Conservation (phyloP, 106 monocot species). For the Amphibolis antarctica region DNA sequence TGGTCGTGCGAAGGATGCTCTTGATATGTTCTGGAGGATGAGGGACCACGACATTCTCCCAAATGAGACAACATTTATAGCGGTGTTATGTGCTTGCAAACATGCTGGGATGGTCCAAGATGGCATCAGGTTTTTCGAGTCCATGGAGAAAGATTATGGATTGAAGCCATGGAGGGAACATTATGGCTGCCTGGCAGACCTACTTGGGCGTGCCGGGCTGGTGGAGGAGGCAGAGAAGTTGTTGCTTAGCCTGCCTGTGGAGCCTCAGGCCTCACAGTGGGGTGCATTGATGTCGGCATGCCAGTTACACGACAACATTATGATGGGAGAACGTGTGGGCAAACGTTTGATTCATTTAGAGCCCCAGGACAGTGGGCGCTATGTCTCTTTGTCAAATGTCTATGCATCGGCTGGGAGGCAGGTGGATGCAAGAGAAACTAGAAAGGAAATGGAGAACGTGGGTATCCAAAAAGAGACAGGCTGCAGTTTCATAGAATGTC, state of each 20-base stretch:
- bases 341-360: conserved; percentile 31
- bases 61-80: conserved; percentile 44
- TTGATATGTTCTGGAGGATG: conserved; percentile 42
- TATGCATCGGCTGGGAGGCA: conserved; percentile 32
- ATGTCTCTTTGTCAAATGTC: conserved; percentile 33
- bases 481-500: conserved; percentile 29
- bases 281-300: conserved; percentile 56
- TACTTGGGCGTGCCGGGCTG: conserved; percentile 44
- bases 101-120: conserved; percentile 44
- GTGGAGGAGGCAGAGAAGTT: conserved; percentile 50
- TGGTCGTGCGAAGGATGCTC: conserved; percentile 36
- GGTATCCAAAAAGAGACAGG: conserved; percentile 49
- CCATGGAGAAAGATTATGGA: conserved; percentile 34
- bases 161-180: conserved; percentile 44
- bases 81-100: conserved; percentile 41
- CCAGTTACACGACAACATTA: conserved; percentile 15
- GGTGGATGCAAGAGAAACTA: conserved; percentile 30
- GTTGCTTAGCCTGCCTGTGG: conserved; percentile 56
- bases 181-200: conserved; percentile 63
- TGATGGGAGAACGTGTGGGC: conserved; percentile 33
- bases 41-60: conserved; percentile 19
- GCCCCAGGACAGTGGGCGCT: conserved; percentile 37
- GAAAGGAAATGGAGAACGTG: conserved; percentile 37
- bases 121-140: conserved; percentile 37
- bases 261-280: conserved; percentile 49